Conservation (phyloP, 208 protist species). For the Porcisia hertigi region DNA sequence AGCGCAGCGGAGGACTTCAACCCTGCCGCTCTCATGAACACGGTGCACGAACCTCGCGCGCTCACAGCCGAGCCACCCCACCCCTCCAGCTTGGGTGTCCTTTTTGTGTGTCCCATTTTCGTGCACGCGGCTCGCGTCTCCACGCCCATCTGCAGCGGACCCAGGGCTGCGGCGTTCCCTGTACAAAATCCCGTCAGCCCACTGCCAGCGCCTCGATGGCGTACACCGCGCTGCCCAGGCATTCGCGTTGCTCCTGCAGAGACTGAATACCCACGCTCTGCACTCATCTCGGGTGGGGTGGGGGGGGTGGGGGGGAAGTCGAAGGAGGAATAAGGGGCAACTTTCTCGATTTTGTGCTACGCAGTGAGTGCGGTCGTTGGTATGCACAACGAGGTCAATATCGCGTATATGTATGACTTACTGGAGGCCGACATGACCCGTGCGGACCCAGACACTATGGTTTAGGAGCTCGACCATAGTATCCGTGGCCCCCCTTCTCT, state of each 20-base stretch:
- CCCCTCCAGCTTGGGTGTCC: neutral
- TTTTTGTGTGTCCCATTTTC: slow-evolving; percentile 5
- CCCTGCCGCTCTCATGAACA: neutral
- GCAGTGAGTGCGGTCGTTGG: slow-evolving; percentile 19
- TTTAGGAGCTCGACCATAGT: slow-evolving; percentile 3
- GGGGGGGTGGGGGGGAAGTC: no score
- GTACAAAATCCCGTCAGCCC: slow-evolving; percentile 26
- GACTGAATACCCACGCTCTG: neutral
- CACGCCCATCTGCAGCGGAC: slow-evolving; percentile 9
- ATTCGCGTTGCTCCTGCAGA: slow-evolving; percentile 25
- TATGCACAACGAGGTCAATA: slow-evolving; percentile 35
- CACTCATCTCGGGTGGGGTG: neutral
- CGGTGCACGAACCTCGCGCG: slow-evolving; percentile 19
- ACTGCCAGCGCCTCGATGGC: slow-evolving; percentile 26
- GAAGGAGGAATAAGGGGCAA: neutral
- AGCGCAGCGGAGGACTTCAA: neutral
- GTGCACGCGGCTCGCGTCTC: slow-evolving; percentile 6
- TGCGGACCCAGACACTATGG: slow-evolving; percentile 32
- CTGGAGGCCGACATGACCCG: slow-evolving; percentile 44
- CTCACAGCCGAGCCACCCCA: neutral
- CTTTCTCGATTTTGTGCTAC: neutral
- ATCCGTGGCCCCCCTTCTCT: neutral
- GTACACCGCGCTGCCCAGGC: slow-evolving; percentile 31
- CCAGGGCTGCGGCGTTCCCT: slow-evolving; percentile 36
- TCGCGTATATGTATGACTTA: slow-evolving; percentile 33